phyloP scores from a whole-genome alignment of 1,284 basidiomycete species.

The Irpex sp. region DNA sequence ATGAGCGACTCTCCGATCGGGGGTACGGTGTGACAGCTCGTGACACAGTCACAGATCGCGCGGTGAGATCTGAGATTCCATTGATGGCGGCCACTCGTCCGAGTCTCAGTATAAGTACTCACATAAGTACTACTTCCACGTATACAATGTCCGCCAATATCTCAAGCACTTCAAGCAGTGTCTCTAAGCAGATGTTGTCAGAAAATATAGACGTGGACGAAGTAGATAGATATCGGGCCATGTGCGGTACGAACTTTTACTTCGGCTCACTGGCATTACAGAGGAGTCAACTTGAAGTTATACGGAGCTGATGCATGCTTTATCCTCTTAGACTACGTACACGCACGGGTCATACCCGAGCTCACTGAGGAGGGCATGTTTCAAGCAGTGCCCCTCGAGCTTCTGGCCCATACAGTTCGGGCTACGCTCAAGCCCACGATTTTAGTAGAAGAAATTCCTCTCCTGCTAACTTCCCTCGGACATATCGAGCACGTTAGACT shows the following conservation, averaged over 20 bases:
- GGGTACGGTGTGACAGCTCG: no score
- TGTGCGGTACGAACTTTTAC: neutral
- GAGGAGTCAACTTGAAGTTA: no score
- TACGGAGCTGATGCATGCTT: neutral
- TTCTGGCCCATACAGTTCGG: neutral
- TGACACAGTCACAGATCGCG: no score
- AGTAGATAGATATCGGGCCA: neutral
- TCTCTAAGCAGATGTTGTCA: neutral
- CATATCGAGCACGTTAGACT: neutral
- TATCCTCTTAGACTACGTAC: neutral
- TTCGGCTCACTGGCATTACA: no score
- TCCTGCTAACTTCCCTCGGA: neutral
- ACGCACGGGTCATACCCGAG: neutral
- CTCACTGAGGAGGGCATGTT: neutral
- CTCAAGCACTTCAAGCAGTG: neutral
- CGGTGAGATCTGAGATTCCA: no score
- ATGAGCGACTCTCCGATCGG: no score
- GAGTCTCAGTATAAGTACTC: no score
- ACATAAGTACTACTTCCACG: no score
- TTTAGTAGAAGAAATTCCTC: neutral
- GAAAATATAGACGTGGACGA: neutral
- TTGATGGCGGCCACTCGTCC: no score
- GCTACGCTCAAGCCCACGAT: neutral
- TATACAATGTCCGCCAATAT: neutral
- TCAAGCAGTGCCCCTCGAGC: neutral